Percentiles rank a stretch among this genome's conserved stretches.
These are phyloP conservation scores for Ustanciosporium gigantosporum DNA, from an alignment of 1,284 basidiomycete species.

Conservation along the genomic window DNA sequence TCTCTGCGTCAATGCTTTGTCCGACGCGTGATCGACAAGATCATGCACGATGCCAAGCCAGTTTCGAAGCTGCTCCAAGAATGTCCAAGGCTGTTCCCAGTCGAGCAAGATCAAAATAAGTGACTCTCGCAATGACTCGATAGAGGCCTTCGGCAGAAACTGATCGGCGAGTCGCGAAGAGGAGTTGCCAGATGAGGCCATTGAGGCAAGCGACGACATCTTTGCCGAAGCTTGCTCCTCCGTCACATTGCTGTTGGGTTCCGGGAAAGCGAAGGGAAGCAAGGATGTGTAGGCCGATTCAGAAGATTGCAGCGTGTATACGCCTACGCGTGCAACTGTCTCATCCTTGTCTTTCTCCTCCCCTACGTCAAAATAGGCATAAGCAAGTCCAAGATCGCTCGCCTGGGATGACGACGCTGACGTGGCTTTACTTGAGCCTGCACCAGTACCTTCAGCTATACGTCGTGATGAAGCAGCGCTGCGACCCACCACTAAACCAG, in stretches of 20 bases:
- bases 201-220: conserved; percentile 20
- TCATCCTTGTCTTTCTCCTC: conserved; percentile 52
- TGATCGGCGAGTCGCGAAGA: not conserved
- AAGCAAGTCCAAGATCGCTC: conserved; percentile 45
- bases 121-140: conserved; percentile 71
- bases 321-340: conserved; percentile 67
- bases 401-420: not conserved
- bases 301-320: conserved; percentile 84
- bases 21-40: conserved; percentile 68
- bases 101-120: conserved; percentile 86
- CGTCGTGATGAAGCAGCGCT: not conserved
- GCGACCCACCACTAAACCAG: conserved; percentile 23
- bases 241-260: conserved; percentile 60
- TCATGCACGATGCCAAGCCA: conserved; percentile 69
- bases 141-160: conserved; percentile 17
- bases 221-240: conserved; percentile 14
- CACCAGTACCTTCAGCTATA: not conserved
- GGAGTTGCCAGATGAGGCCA: conserved; percentile 3
- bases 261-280: conserved; percentile 81
- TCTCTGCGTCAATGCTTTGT: conserved; percentile 63
- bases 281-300: conserved; percentile 73
- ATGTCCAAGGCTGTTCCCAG: conserved; percentile 91
- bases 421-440: too few relatives aligned
- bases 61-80: conserved; percentile 79
- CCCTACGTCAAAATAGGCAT: conserved; percentile 51